Percentiles rank a stretch among this genome's conserved stretches.
Conservation (phyloP, 768 basidiomycete genomes). For the Leccinum pellstonianum region DNA sequence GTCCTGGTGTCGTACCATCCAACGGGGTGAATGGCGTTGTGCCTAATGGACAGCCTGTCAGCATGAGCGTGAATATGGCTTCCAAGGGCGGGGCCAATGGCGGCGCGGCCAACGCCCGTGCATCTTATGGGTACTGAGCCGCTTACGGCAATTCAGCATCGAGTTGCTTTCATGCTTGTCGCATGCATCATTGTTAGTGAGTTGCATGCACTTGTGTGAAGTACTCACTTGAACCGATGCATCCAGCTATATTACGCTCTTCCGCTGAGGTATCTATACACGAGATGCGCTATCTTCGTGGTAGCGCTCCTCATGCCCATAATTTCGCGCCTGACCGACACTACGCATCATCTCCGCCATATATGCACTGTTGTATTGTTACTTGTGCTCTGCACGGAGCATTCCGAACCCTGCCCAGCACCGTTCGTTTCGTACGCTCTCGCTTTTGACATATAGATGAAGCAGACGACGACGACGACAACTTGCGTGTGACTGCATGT, state of each 20-base stretch:
- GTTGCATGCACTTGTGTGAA: not conserved
- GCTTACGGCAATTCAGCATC: not conserved
- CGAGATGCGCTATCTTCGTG: constrained; percentile 20
- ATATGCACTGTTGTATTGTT: constrained; percentile 10
- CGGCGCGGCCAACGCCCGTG: constrained; percentile 32
- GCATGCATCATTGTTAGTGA: constrained; percentile 17
- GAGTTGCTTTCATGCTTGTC: constrained; percentile 7
- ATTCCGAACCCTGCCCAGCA: constrained; percentile 1
- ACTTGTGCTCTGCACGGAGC: constrained; percentile 10
- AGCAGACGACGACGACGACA: constrained; percentile 8
- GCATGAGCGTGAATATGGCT: constrained; percentile 43
- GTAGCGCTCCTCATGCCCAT: constrained; percentile 16
- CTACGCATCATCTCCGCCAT: constrained; percentile 12
- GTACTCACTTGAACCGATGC: not conserved
- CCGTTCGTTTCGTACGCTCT: constrained; percentile 5
- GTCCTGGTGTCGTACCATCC: constrained; percentile 31
- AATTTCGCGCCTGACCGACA: constrained; percentile 15
- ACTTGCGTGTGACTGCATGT: constrained; percentile 20
- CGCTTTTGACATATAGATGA: constrained; percentile 21
- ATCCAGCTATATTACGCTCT: constrained; percentile 14
- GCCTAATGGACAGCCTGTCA: constrained; percentile 38
- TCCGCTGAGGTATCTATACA: constrained; percentile 21
- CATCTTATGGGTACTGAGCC: constrained; percentile 42
- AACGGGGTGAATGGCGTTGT: constrained; percentile 25
- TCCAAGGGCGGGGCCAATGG: constrained; percentile 36